These are phyloP conservation scores for Apiospora saccharicola DNA, from an alignment of 2,329 filamentous ascomycete genomes.

Conservation along the genomic window DNA sequence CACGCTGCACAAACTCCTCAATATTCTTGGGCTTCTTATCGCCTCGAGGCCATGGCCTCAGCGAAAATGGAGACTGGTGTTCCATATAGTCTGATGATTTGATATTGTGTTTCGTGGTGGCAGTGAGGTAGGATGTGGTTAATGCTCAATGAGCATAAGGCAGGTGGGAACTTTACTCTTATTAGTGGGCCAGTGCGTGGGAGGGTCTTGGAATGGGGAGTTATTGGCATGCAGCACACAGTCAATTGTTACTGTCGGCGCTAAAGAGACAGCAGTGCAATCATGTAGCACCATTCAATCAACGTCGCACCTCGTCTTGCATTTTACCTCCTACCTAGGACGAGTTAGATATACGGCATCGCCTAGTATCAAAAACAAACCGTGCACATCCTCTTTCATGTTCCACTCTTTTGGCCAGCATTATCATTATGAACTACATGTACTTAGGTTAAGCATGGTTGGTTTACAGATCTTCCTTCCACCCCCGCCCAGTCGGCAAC, in stretches of 20 bases:
- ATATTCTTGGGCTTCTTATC: slow-evolving; percentile 68
- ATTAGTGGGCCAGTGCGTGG: slow-evolving; percentile 18
- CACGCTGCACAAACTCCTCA: slow-evolving; percentile 78
- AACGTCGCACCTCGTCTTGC: too few relatives aligned
- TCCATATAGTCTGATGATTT: background rate
- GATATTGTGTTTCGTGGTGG: background rate
- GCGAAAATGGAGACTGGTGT: slow-evolving; percentile 56
- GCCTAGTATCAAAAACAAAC: too few relatives aligned
- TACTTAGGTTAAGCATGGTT: too few relatives aligned
- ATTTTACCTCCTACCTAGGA: too few relatives aligned
- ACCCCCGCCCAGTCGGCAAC: too few relatives aligned
- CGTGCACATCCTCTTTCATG: too few relatives aligned
- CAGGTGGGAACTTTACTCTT: slow-evolving; percentile 15
- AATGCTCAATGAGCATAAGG: background rate
- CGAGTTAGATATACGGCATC: too few relatives aligned
- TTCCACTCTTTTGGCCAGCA: too few relatives aligned
- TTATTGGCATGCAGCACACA: background rate
- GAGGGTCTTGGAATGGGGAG: background rate
- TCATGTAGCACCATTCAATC: too few relatives aligned
- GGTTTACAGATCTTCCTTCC: too few relatives aligned
- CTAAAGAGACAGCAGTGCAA: too few relatives aligned
- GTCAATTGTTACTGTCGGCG: background rate
- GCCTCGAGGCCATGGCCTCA: slow-evolving; percentile 69
- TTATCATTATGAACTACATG: too few relatives aligned
- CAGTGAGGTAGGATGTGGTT: slow-evolving; percentile 5